Conservation (phyloP, 441 rosid genomes). For the Melastoma candidum region DNA sequence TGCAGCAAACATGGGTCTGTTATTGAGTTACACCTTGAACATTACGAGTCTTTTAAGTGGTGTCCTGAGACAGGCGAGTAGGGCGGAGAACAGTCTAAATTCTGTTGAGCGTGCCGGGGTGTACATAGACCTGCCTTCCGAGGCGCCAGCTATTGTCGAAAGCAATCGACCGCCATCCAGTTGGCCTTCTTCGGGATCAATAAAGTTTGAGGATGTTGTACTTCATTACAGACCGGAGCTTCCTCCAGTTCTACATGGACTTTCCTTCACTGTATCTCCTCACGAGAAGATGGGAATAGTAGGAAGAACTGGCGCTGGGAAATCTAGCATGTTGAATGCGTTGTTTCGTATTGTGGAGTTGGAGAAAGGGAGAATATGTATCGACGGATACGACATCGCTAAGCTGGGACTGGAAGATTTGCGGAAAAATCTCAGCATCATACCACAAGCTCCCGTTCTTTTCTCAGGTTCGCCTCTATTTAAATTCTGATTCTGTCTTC, state of each 20-base stretch:
- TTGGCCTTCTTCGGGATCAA: conserved; percentile 91
- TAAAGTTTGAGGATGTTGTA: conserved; percentile 77
- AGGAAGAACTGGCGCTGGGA: conserved; percentile 97
- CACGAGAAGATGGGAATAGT: conserved; percentile 86
- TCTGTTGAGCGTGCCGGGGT: conserved; percentile 82
- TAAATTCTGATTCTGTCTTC: not conserved
- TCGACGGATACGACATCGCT: conserved; percentile 63
- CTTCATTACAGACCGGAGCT: conserved; percentile 83
- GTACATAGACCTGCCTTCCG: conserved; percentile 76
- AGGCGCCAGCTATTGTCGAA: conserved; percentile 68
- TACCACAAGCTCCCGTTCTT: conserved; percentile 92
- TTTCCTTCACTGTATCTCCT: conserved; percentile 64
- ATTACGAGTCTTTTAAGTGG: conserved; percentile 65
- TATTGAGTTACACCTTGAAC: conserved; percentile 82
- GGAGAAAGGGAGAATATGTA: conserved; percentile 71
- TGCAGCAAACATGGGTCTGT: conserved; percentile 95
- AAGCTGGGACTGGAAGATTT: conserved; percentile 78
- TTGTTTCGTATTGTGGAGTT: conserved; percentile 83
- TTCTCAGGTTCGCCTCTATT: conserved; percentile 58
- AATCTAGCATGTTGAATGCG: conserved; percentile 89
- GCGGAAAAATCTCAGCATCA: conserved; percentile 85
- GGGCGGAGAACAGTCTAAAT: conserved; percentile 87
- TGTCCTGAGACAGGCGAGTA: conserved; percentile 83
- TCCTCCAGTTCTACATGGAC: conserved; percentile 79
- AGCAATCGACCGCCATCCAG: conserved; percentile 77